Evolutionary conservation across 2,329 filamentous ascomycete genomes (phyloP).

Genomic region (Aspergillus chevalieri): DNA sequence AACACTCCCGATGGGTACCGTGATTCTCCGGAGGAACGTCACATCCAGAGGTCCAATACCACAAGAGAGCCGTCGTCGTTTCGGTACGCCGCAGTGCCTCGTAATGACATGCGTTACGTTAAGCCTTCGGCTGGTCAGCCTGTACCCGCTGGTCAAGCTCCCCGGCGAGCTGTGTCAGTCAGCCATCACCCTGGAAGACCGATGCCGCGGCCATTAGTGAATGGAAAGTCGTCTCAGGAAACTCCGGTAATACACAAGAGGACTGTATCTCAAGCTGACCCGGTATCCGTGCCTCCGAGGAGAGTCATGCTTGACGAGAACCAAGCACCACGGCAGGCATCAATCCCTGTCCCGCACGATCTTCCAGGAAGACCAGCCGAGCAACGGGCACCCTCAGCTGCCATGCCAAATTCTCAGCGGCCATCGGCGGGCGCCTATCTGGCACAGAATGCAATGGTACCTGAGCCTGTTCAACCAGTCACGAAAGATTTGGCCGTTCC

Average conservation of each 20-base stretch:
- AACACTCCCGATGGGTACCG: neutral
- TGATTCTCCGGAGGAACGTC: neutral
- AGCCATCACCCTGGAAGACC: constrained; percentile 9
- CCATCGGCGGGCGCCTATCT: neutral
- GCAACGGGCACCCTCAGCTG: neutral
- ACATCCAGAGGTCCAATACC: constrained; percentile 2
- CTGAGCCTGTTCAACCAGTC: neutral
- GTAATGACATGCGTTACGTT: constrained; percentile 17
- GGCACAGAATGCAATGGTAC: neutral
- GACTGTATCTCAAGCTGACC: neutral
- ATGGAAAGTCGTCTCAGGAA: constrained; percentile 5
- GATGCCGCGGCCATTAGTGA: constrained; percentile 2
- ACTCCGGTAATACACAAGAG: neutral
- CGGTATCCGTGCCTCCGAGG: neutral
- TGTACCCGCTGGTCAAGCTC: constrained; percentile 15
- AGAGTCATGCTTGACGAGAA: neutral
- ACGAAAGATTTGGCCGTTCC: neutral
- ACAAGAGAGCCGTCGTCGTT: constrained; percentile 10
- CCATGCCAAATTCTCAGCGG: neutral
- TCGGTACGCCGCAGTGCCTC: constrained; percentile 12
- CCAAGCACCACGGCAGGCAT: neutral
- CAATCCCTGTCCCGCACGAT: neutral
- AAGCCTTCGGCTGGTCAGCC: constrained; percentile 6
- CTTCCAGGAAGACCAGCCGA: constrained; percentile 1
- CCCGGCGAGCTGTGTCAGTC: constrained; percentile 23